Evolutionary conservation across 208 protist genomes (phyloP).

Genomic region (Tetramitus jugosus): DNA sequence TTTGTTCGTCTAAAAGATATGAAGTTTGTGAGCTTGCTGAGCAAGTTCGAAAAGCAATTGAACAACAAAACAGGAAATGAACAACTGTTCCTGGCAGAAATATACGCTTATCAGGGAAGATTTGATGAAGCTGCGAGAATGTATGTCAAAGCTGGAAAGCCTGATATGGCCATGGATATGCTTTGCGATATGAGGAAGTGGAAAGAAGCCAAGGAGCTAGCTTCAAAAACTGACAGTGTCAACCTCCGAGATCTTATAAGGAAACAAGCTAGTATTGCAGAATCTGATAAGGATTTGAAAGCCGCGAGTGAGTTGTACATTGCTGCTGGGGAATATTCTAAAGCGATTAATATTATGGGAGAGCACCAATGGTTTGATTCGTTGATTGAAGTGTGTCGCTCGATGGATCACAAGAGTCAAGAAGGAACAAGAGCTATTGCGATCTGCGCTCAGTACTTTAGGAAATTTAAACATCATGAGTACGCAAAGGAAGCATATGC

Average conservation of each 20-base stretch:
- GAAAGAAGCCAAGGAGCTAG: slow-evolving; percentile 74
- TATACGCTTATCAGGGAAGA: slow-evolving; percentile 83
- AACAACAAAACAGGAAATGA: not conserved
- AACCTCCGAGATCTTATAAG: slow-evolving; percentile 73
- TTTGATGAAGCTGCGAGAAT: slow-evolving; percentile 74
- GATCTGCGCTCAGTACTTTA: slow-evolving; percentile 70
- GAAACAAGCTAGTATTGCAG: slow-evolving; percentile 75
- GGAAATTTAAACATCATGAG: slow-evolving; percentile 52
- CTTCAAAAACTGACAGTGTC: slow-evolving; percentile 56
- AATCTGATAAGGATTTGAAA: slow-evolving; percentile 75
- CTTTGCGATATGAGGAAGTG: slow-evolving; percentile 87
- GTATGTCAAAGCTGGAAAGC: slow-evolving; percentile 64
- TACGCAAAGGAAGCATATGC: slow-evolving; percentile 78
- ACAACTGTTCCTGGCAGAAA: slow-evolving; percentile 45
- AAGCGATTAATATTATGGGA: slow-evolving; percentile 73
- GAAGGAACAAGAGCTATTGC: slow-evolving; percentile 63
- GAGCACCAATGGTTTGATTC: slow-evolving; percentile 64
- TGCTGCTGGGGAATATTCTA: slow-evolving; percentile 63
- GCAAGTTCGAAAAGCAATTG: slow-evolving; percentile 17
- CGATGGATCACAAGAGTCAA: slow-evolving; percentile 61
- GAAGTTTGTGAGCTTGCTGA: not conserved
- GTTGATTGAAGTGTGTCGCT: slow-evolving; percentile 69
- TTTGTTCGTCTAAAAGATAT: not conserved
- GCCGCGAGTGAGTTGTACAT: slow-evolving; percentile 75
- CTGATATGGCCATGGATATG: slow-evolving; percentile 78